These are phyloP conservation scores for Ajuga chamaepitys DNA, from an alignment of 257 asterid genomes.

Conservation along the genomic window DNA sequence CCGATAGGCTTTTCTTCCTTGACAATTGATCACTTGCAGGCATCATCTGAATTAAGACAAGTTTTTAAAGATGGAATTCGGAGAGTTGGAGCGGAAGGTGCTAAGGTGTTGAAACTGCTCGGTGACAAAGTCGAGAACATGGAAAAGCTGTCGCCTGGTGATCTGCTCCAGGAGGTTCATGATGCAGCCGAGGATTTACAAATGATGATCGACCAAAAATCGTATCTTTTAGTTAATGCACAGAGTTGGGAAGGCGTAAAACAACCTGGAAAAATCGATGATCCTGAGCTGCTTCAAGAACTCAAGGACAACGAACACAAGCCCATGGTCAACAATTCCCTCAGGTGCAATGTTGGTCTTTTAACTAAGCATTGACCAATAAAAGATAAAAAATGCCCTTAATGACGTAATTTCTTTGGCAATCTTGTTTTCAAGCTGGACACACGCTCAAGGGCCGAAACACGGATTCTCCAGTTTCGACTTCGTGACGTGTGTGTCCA, in stretches of 20 bases:
- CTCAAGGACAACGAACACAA: constrained; percentile 54
- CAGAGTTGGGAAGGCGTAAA: constrained; percentile 66
- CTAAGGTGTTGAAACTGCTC: constrained; percentile 58
- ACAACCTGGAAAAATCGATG: constrained; percentile 44
- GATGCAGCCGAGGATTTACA: constrained; percentile 91
- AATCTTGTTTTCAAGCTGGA: too few relatives aligned
- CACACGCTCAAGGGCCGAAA: too few relatives aligned
- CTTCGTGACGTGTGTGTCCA: too few relatives aligned
- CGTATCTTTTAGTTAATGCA: constrained; percentile 79
- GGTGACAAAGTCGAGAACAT: constrained; percentile 88
- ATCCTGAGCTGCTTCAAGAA: constrained; percentile 55
- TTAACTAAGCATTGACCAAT: too few relatives aligned
- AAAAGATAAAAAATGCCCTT: too few relatives aligned
- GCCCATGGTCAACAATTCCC: constrained; percentile 43
- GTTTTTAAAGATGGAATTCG: constrained; percentile 58
- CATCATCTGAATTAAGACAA: constrained; percentile 66
- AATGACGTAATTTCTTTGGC: too few relatives aligned
- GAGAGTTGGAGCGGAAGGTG: constrained; percentile 81
- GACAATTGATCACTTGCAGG: constrained; percentile 33
- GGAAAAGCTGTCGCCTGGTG: constrained; percentile 66
- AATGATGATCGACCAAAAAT: constrained; percentile 71
- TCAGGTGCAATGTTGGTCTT: constrained; percentile 7
- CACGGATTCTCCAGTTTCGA: too few relatives aligned
- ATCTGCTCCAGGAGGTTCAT: constrained; percentile 65
- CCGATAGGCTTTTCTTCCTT: too few relatives aligned